These are phyloP conservation scores for Buddleja alternifolia DNA, from an alignment of 257 asterid species.

Conservation along the genomic window DNA sequence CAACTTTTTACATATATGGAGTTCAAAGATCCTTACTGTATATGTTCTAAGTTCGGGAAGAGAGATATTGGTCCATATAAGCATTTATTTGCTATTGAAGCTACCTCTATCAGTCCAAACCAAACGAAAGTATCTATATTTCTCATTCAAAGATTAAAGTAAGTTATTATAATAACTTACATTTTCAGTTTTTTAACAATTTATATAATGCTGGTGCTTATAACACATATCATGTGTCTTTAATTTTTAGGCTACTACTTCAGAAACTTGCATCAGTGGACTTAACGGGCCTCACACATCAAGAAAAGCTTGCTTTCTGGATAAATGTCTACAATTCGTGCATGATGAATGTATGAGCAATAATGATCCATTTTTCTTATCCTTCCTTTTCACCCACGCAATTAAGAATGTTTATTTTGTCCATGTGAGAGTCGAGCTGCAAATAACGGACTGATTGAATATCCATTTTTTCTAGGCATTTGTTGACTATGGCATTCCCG, in stretches of 20 bases:
- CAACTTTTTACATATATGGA: constrained; percentile 33
- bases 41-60: constrained; percentile 60
- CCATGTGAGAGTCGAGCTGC: not conserved
- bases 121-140: constrained; percentile 61
- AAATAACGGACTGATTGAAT: constrained; percentile 2
- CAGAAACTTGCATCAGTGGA: constrained; percentile 65
- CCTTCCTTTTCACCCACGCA: not conserved
- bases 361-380: not conserved
- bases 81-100: constrained; percentile 60
- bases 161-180: constrained; percentile 27
- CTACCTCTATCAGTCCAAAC: constrained; percentile 59
- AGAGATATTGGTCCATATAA: constrained; percentile 82
- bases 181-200: constrained; percentile 4
- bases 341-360: constrained; percentile 82
- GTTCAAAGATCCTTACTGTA: constrained; percentile 68
- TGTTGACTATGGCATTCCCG: constrained; percentile 74
- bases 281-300: constrained; percentile 74
- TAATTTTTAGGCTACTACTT: constrained; percentile 55
- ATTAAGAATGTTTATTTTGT: not conserved
- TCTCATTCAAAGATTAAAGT: constrained; percentile 72
- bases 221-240: constrained; percentile 8
- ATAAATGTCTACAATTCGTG: constrained; percentile 88
- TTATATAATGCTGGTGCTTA: constrained; percentile 21
- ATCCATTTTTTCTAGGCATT: constrained; percentile 54
- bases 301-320: constrained; percentile 95